Evolutionary conservation across 2,329 filamentous ascomycete genomes (phyloP), one percentile per base, ranked within the genome.

Genomic region (Keithomyces neogunnii): DNA sequence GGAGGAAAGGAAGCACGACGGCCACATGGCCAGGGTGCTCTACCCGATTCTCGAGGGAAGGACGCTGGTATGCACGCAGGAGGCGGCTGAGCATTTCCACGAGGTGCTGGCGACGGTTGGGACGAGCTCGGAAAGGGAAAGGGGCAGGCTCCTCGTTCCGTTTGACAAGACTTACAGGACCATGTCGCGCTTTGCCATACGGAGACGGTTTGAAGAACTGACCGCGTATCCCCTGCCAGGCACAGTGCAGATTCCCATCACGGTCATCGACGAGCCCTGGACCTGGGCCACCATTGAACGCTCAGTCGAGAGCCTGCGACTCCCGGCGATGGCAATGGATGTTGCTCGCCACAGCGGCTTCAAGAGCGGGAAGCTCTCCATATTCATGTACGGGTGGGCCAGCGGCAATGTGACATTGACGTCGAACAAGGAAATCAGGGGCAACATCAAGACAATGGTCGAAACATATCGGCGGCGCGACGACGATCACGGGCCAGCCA

Each of bases 331-430:
- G 2, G 68, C 67, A 1, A 59, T 67, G 5, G 66, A 66, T 9
- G 67, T 68, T 5, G 66, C 60, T 4, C 52, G 55, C 10, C 59
- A 60, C 38, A 63, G 63, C 11, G 59, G 57, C 2, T 66, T 72
- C 50, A 66, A 64, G 52, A 64, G 62, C 52, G 63, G 67, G 43
- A 69, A 70, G 56, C 59, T 69, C 19, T 67, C 66, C 35, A 67
- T 69, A 29, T 70, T 69, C 54, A 62, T 71, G 59, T 65, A 71
- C 30, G 69, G 69, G 3, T 72, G 70, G 70, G 63, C 59, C 13
- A 59, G 55, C 10, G 61, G 61, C 7, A 42, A 65, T 2, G 61
- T 61, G 26, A 72, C 69, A 1, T 45, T 72, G 2, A 72, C 70
- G 5, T 70, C 68, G 4, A 72, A 72, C 49, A 70, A 69, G 56